phyloP scores from a whole-genome alignment of 1,284 basidiomycete genomes.

The Ceratobasidium theobromae region DNA sequence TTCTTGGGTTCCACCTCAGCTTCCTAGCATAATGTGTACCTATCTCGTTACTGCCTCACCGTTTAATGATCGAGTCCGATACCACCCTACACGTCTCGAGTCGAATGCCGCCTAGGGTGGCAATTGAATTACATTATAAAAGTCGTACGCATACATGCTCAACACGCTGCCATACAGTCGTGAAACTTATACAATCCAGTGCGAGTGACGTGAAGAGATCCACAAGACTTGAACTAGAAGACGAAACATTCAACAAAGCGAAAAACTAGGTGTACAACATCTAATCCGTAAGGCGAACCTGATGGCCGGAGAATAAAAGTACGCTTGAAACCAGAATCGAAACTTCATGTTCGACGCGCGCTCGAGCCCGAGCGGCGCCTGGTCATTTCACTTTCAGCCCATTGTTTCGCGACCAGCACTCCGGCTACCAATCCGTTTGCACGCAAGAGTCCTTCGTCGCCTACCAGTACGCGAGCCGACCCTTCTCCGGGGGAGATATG shows the following conservation, averaged over 20 bases:
- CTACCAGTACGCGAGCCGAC: slow-evolving; percentile 18
- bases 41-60: neutral
- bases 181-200: neutral
- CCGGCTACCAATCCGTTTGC: slow-evolving; percentile 25
- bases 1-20: neutral
- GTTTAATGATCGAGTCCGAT: neutral
- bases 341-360: slow-evolving; percentile 15
- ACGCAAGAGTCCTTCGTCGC: slow-evolving; percentile 24
- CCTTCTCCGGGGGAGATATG: slow-evolving; percentile 20
- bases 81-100: neutral
- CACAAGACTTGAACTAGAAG: neutral
- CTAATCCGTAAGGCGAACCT: neutral
- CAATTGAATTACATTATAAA: neutral
- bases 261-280: slow-evolving; percentile 2
- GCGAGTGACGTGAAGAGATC: neutral
- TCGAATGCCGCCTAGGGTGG: neutral
- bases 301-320: neutral
- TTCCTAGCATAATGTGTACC: neutral
- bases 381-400: slow-evolving; percentile 26
- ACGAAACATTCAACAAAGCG: neutral
- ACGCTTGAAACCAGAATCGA: neutral
- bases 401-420: slow-evolving; percentile 26
- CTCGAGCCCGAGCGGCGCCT: slow-evolving; percentile 23
- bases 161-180: neutral
- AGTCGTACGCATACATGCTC: neutral